phyloP scores from a whole-genome alignment of 2,329 filamentous ascomycete genomes.

The Lasiodiplodia sp. region DNA sequence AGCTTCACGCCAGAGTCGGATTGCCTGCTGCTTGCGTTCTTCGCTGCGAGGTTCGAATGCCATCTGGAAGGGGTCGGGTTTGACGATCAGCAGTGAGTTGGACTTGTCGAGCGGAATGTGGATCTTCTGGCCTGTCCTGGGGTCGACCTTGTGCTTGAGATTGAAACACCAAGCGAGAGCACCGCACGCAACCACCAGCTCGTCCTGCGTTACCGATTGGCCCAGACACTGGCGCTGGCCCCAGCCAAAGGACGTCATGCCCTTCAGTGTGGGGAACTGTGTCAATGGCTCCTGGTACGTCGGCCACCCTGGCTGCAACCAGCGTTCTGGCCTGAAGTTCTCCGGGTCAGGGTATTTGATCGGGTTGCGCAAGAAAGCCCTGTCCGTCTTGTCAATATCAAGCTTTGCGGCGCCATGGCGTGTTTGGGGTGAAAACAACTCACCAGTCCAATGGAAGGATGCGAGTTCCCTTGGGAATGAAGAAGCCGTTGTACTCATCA shows the following conservation, averaged over 20 bases:
- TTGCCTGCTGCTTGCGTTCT: slow-evolving; percentile 43
- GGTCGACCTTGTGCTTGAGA: slow-evolving; percentile 58
- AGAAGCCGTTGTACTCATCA: slow-evolving; percentile 47
- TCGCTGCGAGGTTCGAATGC: slow-evolving; percentile 60
- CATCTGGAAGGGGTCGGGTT: slow-evolving; percentile 64
- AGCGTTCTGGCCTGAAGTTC: slow-evolving; percentile 67
- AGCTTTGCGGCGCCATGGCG: not conserved
- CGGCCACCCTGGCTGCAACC: slow-evolving; percentile 68
- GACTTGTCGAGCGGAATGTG: slow-evolving; percentile 58
- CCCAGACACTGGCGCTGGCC: slow-evolving; percentile 69
- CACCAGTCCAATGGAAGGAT: slow-evolving; percentile 34
- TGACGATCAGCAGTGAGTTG: slow-evolving; percentile 65
- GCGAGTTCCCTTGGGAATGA: slow-evolving; percentile 44
- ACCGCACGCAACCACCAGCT: slow-evolving; percentile 60
- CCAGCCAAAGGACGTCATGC: slow-evolving; percentile 71
- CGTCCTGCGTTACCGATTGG: slow-evolving; percentile 66
- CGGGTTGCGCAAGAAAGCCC: slow-evolving; percentile 66
- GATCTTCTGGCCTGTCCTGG: slow-evolving; percentile 49
- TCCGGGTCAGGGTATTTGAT: slow-evolving; percentile 70
- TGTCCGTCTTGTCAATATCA: slow-evolving; percentile 35
- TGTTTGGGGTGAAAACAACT: slow-evolving; percentile 4
- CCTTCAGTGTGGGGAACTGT: slow-evolving; percentile 68
- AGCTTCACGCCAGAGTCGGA: slow-evolving; percentile 44
- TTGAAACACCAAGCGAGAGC: slow-evolving; percentile 58
- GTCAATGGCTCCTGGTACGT: slow-evolving; percentile 71